Percentiles rank a stretch among this genome's conserved stretches.
phyloP scores from a whole-genome alignment of 1,139 yeast genomes.

The Taphrina deformans region DNA sequence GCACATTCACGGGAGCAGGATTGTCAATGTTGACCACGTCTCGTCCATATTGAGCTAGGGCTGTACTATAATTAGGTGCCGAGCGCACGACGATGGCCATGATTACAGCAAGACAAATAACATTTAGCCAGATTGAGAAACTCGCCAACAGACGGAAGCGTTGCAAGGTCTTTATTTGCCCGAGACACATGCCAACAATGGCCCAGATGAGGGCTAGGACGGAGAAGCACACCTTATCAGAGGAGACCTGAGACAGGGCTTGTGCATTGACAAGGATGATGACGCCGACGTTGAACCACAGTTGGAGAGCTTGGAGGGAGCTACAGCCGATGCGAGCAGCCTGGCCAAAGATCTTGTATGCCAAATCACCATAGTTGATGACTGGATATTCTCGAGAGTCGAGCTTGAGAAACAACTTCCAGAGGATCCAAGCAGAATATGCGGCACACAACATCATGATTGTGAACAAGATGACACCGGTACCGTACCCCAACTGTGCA shows the following conservation, averaged over 20 bases:
- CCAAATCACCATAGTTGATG: slow-evolving; percentile 49
- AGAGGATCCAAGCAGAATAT: slow-evolving; percentile 48
- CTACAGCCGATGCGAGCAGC: slow-evolving; percentile 46
- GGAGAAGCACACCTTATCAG: slow-evolving; percentile 46
- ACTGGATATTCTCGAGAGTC: slow-evolving; percentile 51
- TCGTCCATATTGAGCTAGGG: not conserved
- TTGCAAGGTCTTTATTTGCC: slow-evolving; percentile 50
- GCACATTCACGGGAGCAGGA: slow-evolving; percentile 33
- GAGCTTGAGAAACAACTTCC: slow-evolving; percentile 45
- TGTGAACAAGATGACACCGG: slow-evolving; percentile 49
- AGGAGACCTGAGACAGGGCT: slow-evolving; percentile 49
- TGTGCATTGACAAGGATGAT: slow-evolving; percentile 50
- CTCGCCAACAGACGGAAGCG: slow-evolving; percentile 51
- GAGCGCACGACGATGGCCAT: not conserved
- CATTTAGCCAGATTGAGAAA: slow-evolving; percentile 37
- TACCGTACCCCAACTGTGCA: slow-evolving; percentile 50
- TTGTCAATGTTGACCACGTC: not conserved
- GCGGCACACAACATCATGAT: slow-evolving; percentile 50
- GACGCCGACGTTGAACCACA: slow-evolving; percentile 51
- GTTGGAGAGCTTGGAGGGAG: slow-evolving; percentile 43
- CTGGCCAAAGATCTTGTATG: slow-evolving; percentile 47
- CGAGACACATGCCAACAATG: slow-evolving; percentile 49
- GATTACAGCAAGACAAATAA: slow-evolving; percentile 41
- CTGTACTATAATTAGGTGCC: not conserved
- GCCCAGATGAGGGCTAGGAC: slow-evolving; percentile 51